Base-by-base conservation (phyloP, 1,284 basidiomycete genomes). In the Trichosporon sp. region DNA sequence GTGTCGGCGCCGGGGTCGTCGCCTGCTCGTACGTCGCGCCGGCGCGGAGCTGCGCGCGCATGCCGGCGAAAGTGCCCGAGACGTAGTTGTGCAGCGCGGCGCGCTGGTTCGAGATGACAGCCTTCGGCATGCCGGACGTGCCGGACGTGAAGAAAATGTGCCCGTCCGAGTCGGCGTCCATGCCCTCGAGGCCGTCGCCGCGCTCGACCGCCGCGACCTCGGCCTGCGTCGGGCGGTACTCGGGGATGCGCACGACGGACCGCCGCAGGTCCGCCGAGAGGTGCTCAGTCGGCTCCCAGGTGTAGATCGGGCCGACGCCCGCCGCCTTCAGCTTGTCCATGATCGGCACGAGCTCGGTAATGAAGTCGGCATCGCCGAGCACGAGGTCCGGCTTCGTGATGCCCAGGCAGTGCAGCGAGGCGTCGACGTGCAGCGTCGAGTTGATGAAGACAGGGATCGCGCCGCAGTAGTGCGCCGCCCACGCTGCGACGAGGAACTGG, bases 71-170 rank as follows among this genome's bases (percentile, higher is more conserved):
- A 8, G 56, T 90, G 27, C 90, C 75, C 64, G 95, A 53, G 21
- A 65, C 31, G 31, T 51, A 34, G 47, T 65, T 65, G 47, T 65
- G 64, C 44, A 65, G 47, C 11, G 64, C 64, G 44, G 64, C 44
- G 31, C 47, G 69, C 65, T 79, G 77, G 13, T 77, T 78, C 64
- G 78, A 79, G 34, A 98, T 79, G 23, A 92, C 87, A 53, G 89
- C 87, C 70, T 88, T 87, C 0, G 91, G 86, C 70, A 95, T 92
- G 70, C 90, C 86, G 0, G 88, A 60, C 27, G 56, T 60, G 27
- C 71, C 72, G 1, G 69, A 70, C 3, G 80, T 78, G 70, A 80
- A 82, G 74, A 81, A 82, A 64, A 81, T 77, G 27, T 78, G 74
- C 9, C 73, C 80, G 68, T 80, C 79, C 47, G 76, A 77, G 58